Percentiles rank a stretch among this genome's conserved stretches.
phyloP scores from a whole-genome alignment of 1,139 yeast species.

The Protomyces inundatus region DNA sequence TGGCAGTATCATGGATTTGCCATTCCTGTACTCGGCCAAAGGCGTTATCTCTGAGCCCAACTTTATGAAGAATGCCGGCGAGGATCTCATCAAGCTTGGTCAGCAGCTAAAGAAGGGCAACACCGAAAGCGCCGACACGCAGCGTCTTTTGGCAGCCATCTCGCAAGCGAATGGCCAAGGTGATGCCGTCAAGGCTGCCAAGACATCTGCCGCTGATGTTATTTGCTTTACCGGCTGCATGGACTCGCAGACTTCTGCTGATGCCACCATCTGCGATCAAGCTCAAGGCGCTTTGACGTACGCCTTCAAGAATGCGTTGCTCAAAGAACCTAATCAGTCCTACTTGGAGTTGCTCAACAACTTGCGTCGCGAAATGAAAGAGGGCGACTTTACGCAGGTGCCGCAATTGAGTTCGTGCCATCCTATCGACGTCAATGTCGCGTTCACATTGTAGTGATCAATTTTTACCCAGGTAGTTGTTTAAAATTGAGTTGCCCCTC shows the following conservation, averaged over 20 bases:
- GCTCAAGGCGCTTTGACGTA: slow-evolving; percentile 97
- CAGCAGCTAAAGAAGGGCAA: slow-evolving; percentile 70
- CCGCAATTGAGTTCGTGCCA: slow-evolving; percentile 18
- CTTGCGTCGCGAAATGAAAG: slow-evolving; percentile 53
- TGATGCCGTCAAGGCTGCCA: slow-evolving; percentile 46
- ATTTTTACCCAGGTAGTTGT: background rate
- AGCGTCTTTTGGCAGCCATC: slow-evolving; percentile 49
- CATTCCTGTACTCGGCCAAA: slow-evolving; percentile 82
- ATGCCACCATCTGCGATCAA: slow-evolving; percentile 31
- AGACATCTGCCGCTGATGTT: slow-evolving; percentile 84
- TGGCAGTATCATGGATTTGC: slow-evolving; percentile 84
- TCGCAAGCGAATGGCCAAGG: slow-evolving; percentile 40
- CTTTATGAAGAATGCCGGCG: slow-evolving; percentile 79
- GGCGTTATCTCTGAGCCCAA: slow-evolving; percentile 89
- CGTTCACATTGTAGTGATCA: background rate
- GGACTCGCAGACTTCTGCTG: slow-evolving; percentile 21
- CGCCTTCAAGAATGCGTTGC: slow-evolving; percentile 71
- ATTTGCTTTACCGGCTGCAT: slow-evolving; percentile 64
- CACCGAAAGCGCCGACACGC: slow-evolving; percentile 49
- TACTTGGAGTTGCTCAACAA: slow-evolving; percentile 73
- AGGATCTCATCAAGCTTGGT: slow-evolving; percentile 66
- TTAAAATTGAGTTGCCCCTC: background rate
- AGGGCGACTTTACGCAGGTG: slow-evolving; percentile 8
- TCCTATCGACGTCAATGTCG: slow-evolving; percentile 12
- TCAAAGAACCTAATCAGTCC: slow-evolving; percentile 63